These are phyloP conservation scores for Salix viminalis DNA, from an alignment of 345 rosid species.

Conservation along the genomic window DNA sequence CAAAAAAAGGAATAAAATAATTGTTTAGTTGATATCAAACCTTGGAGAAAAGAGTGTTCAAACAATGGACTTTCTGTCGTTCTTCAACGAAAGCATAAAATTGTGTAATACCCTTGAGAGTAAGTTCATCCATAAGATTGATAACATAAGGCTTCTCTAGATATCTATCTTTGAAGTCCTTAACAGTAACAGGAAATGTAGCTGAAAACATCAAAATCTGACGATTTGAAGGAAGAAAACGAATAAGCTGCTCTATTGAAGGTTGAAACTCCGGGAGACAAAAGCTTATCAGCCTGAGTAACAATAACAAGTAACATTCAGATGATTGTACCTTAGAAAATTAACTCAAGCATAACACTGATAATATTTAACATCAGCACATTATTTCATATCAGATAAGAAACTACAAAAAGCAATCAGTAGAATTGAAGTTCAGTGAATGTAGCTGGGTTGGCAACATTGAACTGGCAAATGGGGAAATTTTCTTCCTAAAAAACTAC, in stretches of 20 bases:
- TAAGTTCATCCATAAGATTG: slow-evolving; percentile 99
- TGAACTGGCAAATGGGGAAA: neutral
- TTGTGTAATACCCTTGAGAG: slow-evolving; percentile 94
- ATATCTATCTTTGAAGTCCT: slow-evolving; percentile 93
- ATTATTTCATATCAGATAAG: neutral
- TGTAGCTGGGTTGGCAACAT: neutral
- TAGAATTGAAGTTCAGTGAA: neutral
- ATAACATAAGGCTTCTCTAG: slow-evolving; percentile 77
- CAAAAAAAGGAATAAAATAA: neutral
- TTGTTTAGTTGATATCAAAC: slow-evolving; percentile 36
- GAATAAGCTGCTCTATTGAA: slow-evolving; percentile 85
- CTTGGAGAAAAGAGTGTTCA: slow-evolving; percentile 98
- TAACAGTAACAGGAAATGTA: slow-evolving; percentile 95
- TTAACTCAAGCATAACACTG: neutral
- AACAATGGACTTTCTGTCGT: slow-evolving; percentile 99
- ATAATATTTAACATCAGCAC: neutral
- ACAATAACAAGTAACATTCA: slow-evolving; percentile 30
- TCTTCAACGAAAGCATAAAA: slow-evolving; percentile 99
- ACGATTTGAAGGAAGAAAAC: slow-evolving; percentile 74
- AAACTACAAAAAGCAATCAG: neutral
- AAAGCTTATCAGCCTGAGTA: slow-evolving; percentile 92
- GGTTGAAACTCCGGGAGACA: slow-evolving; percentile 99
- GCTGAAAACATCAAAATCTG: slow-evolving; percentile 98
- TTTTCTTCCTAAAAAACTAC: neutral
- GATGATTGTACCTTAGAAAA: slow-evolving; percentile 14